Evolutionary conservation across 2,329 filamentous ascomycete genomes (phyloP), one percentile per base, ranked within the genome.

Genomic region (Emergomyces africanus): DNA sequence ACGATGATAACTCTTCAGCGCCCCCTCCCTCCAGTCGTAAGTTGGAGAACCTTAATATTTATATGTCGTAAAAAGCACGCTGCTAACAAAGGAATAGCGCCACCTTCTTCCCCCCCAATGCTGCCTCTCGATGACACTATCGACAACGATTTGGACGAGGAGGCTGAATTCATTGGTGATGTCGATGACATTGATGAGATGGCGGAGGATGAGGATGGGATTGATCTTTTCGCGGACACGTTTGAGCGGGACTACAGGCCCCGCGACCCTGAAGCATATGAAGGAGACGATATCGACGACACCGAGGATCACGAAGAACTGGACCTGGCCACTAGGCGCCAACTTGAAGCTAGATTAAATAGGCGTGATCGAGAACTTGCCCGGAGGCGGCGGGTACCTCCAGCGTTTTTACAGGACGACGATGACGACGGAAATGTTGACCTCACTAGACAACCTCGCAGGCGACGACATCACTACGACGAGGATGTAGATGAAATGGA

Each of bases 401-500:
- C 79, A 42, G 84, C 83, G 53, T 86, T 84, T 69, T 69, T 85
- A 65, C 80, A 81, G 54, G 83, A 85, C 62, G 92, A 96, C 37
- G 90, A 92, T 61, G 90, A 94, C 3, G 90, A 94, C 64, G 87
- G 84, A 55, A 83, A 94, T 59, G 80, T 91, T 62, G 91, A 97
- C 69, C 79, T 97, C 25, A 90, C 90, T 25, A 84, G 86, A 30
- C 90, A 95, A 72, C 90, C 89, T 25, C 85, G 91, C 58, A 85
- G 92, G 64, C 85, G 89, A 57, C 85, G 94, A 65, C 89, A 94
- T 73, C 84, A 88, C 66, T 99, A 97, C 69, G 94, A 99, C 64
- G 95, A 99, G 74, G 90, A 96, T 46, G 85, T 87, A 14, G 91
- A 96, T 64, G 91, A 96, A 65, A 80, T 85, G 67, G 87, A 91